Percentiles rank a stretch among this genome's conserved stretches.
Conservation (phyloP, 495 filamentous ascomycete genomes). For the Penicillium bialowiezense region DNA sequence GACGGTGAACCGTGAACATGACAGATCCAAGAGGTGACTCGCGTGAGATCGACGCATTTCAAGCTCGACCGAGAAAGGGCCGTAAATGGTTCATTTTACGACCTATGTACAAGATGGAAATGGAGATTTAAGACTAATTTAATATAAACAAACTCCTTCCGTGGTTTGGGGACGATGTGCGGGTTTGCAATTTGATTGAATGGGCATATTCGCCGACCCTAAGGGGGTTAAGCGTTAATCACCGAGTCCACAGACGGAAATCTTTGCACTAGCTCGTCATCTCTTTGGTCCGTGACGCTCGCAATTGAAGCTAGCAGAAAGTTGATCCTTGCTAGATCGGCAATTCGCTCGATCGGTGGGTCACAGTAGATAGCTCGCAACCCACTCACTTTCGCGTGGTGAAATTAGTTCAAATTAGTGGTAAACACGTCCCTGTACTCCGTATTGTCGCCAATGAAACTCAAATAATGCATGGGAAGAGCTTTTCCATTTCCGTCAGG, state of each 20-base stretch:
- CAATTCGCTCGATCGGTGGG: slow-evolving; percentile 15
- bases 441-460: slow-evolving; percentile 1
- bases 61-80: too few relatives aligned
- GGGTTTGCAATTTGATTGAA: slow-evolving; percentile 3
- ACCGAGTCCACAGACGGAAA: slow-evolving; percentile 7
- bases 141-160: too few relatives aligned
- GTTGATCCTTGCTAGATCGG: slow-evolving; percentile 18
- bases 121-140: too few relatives aligned
- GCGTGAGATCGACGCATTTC: too few relatives aligned
- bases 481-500: background rate
- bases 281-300: background rate
- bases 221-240: background rate
- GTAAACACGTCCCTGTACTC: background rate
- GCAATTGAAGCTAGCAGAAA: background rate
- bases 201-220: slow-evolving; percentile 5
- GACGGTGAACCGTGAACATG: slow-evolving; percentile 2
- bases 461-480: background rate
- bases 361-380: slow-evolving; percentile 5
- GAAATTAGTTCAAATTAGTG: background rate
- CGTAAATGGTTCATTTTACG: too few relatives aligned
- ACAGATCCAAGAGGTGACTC: slow-evolving; percentile 10
- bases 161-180: too few relatives aligned
- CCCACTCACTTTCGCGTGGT: background rate
- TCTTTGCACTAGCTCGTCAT: background rate
- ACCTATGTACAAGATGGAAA: too few relatives aligned